Evolutionary conservation across 768 basidiomycete species (phyloP).

Genomic region (Phylloporus arenicola): DNA sequence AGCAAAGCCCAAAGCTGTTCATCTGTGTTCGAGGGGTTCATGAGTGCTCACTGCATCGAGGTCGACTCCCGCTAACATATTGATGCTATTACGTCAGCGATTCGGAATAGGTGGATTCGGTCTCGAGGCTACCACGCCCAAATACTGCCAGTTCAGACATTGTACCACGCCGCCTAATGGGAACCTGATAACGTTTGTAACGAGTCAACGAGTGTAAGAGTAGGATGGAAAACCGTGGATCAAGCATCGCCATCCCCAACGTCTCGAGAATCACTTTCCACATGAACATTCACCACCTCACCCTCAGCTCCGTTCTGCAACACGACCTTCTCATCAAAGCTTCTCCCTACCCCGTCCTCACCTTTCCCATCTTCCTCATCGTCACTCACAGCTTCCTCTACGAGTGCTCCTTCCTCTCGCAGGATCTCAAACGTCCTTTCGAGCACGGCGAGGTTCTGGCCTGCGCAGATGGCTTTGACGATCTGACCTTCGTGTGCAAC

Average conservation of each 20-base stretch:
- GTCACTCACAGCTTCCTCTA: constrained; percentile 56
- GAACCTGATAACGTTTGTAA: no score
- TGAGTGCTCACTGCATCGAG: constrained; percentile 14
- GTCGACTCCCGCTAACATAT: constrained; percentile 1
- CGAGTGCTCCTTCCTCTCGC: constrained; percentile 58
- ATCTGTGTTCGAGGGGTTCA: constrained; percentile 19
- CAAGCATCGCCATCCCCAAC: neutral
- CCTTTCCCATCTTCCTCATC: constrained; percentile 31
- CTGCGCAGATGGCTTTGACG: constrained; percentile 69
- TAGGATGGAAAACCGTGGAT: neutral
- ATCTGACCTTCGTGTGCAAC: constrained; percentile 65
- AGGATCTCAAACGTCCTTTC: constrained; percentile 54
- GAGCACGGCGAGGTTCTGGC: constrained; percentile 72
- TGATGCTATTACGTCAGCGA: constrained; percentile 19
- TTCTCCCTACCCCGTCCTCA: constrained; percentile 13
- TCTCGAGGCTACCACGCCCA: neutral
- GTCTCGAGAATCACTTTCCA: constrained; percentile 4
- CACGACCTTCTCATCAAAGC: constrained; percentile 43
- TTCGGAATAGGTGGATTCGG: neutral
- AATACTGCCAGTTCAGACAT: neutral
- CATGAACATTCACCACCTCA: constrained; percentile 17
- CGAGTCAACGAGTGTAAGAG: no score
- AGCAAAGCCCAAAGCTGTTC: constrained; percentile 43
- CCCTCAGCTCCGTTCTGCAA: constrained; percentile 15
- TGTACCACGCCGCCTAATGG: neutral